Evolutionary conservation across 345 rosid species (phyloP).

Genomic region (Sisymbrium altissimum): DNA sequence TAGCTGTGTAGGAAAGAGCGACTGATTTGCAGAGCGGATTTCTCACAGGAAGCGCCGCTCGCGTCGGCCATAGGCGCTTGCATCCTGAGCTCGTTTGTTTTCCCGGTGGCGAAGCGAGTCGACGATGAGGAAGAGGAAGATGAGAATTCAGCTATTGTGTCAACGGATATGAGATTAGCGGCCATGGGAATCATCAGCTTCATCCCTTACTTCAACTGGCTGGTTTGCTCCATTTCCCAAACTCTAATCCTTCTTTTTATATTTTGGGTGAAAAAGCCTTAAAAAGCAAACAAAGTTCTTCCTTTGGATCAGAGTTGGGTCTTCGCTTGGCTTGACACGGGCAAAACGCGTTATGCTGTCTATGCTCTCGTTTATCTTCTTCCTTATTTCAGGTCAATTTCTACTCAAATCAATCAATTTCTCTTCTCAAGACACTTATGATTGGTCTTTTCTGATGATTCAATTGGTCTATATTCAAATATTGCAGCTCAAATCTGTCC

Average conservation of each 20-base stretch:
- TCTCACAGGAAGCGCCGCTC: slow-evolving; percentile 64
- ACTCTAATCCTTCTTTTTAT: neutral
- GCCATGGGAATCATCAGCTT: slow-evolving; percentile 94
- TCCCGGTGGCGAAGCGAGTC: slow-evolving; percentile 41
- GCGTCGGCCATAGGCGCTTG: slow-evolving; percentile 72
- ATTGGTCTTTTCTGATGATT: too few relatives aligned
- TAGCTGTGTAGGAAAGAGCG: slow-evolving; percentile 29
- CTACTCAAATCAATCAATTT: neutral
- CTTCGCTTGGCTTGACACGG: slow-evolving; percentile 97
- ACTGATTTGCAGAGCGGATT: slow-evolving; percentile 60
- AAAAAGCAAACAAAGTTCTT: neutral
- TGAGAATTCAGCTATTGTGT: slow-evolving; percentile 46
- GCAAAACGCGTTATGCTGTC: slow-evolving; percentile 71
- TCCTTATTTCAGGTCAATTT: slow-evolving; percentile 68
- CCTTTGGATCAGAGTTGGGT: slow-evolving; percentile 68
- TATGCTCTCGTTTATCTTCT: slow-evolving; percentile 74
- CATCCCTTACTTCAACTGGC: slow-evolving; percentile 97
- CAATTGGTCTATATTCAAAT: neutral
- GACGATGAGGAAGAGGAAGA: slow-evolving; percentile 45
- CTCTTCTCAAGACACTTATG: too few relatives aligned
- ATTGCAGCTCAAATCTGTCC: slow-evolving; percentile 69
- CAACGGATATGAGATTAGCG: slow-evolving; percentile 70
- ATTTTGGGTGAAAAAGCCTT: too few relatives aligned
- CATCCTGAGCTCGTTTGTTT: slow-evolving; percentile 64
- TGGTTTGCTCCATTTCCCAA: slow-evolving; percentile 40